Base-by-base conservation (phyloP, 1,284 basidiomycete genomes). In the Puccinia horiana region DNA sequence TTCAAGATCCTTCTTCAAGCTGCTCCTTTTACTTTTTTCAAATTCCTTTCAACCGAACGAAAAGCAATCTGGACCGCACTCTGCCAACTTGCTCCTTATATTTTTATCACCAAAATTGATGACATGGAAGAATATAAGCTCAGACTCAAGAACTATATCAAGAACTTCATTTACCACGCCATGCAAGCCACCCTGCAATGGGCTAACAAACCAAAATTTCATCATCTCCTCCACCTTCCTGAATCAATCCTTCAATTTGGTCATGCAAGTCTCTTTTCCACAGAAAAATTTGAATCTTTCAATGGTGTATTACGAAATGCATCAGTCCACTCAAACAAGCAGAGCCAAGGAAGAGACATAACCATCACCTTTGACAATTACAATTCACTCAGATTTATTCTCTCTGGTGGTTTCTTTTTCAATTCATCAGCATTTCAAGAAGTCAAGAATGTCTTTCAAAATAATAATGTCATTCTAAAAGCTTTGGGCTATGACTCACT, bases 201-300 rank as follows among this genome's bases (percentile, higher is more conserved):
- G 88, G 87, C 88, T 79, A 88, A 88, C 81, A 88, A 88, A 81
- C 86, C 87, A 0, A 89, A 89, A 79, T 88, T 86, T 54, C 85
- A 86, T 67, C 70, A 85, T 9, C 3, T 86, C 2, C 52, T 83
- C 0, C 85, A 86, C 26, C 81, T 86, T 23, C 70, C 79, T 11
- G 73, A 70, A 3, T 84, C 85, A 29, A 82, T 86, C 11, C n/a
- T 47, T 6, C n/a, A 42, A 4, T 77, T 77, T 52, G 76, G 76
- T 6, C 42, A 40, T 9, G 76, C 76, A 14, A 29, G 11, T n/a
- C 56, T 77, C 5, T 77, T 63, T 77, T 20, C 76, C 16, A 77
- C 61, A 5, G 76, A 77, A 12, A 77, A 77, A 16, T 77, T 65
- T 52, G 76, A 77, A 42, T 47, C 32, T 16, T 76, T 37, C 16